phyloP scores from a whole-genome alignment of 345 rosid species.

The Camelina neglecta region DNA sequence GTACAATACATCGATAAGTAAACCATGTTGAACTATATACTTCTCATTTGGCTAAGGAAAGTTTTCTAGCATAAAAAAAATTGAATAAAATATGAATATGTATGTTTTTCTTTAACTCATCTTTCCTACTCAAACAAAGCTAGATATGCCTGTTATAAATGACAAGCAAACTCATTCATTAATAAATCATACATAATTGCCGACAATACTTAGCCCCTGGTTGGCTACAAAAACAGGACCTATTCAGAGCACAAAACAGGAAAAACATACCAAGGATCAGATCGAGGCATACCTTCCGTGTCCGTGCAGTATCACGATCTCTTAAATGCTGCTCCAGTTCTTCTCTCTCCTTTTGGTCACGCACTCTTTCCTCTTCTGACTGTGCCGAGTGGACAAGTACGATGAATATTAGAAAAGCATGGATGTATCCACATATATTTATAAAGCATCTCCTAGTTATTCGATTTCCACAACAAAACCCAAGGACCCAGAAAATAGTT shows the following conservation, averaged over 20 bases:
- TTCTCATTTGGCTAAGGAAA: conserved; percentile 9
- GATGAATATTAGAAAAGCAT: conserved; percentile 20
- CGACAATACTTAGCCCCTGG: conserved; percentile 6
- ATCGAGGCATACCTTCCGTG: conserved; percentile 66
- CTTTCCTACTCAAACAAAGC: conserved; percentile 26
- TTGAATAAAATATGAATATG: conserved; percentile 8
- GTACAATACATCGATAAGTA: conserved; percentile 12
- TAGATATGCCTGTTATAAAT: conserved; percentile 7
- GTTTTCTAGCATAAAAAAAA: conserved; percentile 19
- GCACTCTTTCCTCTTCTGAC: conserved; percentile 95
- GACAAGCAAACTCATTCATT: conserved; percentile 16
- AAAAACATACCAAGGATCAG: conserved; percentile 24
- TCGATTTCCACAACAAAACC: conserved; percentile 18
- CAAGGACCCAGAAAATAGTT: neutral
- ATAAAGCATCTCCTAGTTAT: conserved; percentile 3
- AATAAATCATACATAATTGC: conserved; percentile 10
- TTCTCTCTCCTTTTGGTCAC: conserved; percentile 91
- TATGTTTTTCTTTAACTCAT: conserved; percentile 5
- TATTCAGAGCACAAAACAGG: conserved; percentile 15
- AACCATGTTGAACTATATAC: conserved; percentile 18
- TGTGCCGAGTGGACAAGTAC: conserved; percentile 39
- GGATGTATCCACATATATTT: conserved; percentile 1
- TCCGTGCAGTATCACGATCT: conserved; percentile 85
- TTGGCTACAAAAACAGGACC: conserved; percentile 15
- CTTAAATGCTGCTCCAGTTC: conserved; percentile 77